Base-by-base conservation (phyloP, 495 filamentous ascomycete species). In the Astrothelium subdiscretum region DNA sequence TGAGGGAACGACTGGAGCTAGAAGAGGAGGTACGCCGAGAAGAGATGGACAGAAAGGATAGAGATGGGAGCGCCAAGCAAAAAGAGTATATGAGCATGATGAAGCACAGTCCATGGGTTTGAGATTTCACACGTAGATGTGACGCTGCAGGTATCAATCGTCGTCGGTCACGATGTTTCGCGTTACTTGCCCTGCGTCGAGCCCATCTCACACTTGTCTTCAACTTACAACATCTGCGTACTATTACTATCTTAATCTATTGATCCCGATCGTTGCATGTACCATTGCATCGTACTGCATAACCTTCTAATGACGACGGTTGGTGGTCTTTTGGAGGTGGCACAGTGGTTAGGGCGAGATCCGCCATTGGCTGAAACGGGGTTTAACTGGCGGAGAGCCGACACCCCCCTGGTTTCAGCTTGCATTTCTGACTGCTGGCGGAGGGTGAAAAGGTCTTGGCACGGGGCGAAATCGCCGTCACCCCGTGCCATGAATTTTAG, bases 31-130 rank as follows among this genome's bases (percentile, higher is more conserved):
- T 8, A 54, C 48, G 48, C 10, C 48, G 15, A 29, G 24, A 12
- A 54, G 48, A 54, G 48, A 54, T 48, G 43, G 43, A 48, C 5
- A 24, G 48, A 29, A 29, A 54, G 15, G 48, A 20, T 15, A 29
- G 24, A 54, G 24, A 15, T 8, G 48, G 48, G 24, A 26, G 48
- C 29, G 48, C 48, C 22, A 54, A 54, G 48, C 48, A 54, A 29
- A 54, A 29, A 48, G 24, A 24, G 48, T 54, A 54, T 54, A 54
- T 54, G 48, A 54, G 48, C 48, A 54, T 54, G 48, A 54, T 54
- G 48, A 54, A 54, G 48, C 48, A 54, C 48, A 54, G 48, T 54
- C 48, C 48, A 54, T 24, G 15, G 15, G 48, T 54, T 54, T 54
- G 48, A 6, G 6, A 20, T 29, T 1, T 29, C 20, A 29, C 20